Percentiles rank a stretch among this genome's conserved stretches.
Evolutionary conservation across 2,329 filamentous ascomycete species (phyloP).

Genomic region (Stemphylium vesicarium): DNA sequence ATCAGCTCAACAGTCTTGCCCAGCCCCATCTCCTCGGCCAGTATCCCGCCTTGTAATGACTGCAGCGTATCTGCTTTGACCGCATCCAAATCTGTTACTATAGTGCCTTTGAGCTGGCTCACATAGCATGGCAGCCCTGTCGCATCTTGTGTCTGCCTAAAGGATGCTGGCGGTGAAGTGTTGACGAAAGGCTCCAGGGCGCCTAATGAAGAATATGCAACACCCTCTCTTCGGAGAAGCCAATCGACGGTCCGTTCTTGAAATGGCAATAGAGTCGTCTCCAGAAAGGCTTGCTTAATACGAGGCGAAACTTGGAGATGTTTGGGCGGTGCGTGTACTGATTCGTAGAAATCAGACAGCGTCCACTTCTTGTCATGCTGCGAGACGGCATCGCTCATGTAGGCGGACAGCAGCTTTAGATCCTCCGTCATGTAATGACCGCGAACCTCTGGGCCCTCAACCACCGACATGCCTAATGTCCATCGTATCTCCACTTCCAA

Average conservation of each 20-base stretch:
- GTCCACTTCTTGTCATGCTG: slow-evolving; percentile 48
- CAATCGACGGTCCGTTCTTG: slow-evolving; percentile 74
- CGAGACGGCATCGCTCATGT: slow-evolving; percentile 22
- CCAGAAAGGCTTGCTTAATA: slow-evolving; percentile 35
- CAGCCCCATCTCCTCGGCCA: slow-evolving; percentile 83
- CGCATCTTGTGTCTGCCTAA: slow-evolving; percentile 54
- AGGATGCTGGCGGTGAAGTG: slow-evolving; percentile 52
- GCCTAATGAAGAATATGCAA: slow-evolving; percentile 51
- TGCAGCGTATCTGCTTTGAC: slow-evolving; percentile 49
- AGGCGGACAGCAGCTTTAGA: slow-evolving; percentile 33
- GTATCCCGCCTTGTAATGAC: slow-evolving; percentile 65
- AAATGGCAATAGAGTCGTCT: slow-evolving; percentile 69
- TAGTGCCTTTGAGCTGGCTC: slow-evolving; percentile 68
- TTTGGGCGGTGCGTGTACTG: slow-evolving; percentile 66
- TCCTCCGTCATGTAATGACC: slow-evolving; percentile 31
- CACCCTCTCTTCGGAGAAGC: slow-evolving; percentile 71
- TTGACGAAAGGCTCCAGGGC: slow-evolving; percentile 17
- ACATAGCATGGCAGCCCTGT: slow-evolving; percentile 59
- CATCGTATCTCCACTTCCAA: slow-evolving; percentile 41
- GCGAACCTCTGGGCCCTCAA: slow-evolving; percentile 26
- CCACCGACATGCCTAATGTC: slow-evolving; percentile 34
- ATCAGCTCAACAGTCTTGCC: slow-evolving; percentile 82
- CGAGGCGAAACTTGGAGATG: slow-evolving; percentile 38
- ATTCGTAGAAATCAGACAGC: slow-evolving; percentile 70
- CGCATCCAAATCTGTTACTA: slow-evolving; percentile 57